phyloP scores from a whole-genome alignment of 805 yeast species.

The Saccharomycopsis schoenii region DNA sequence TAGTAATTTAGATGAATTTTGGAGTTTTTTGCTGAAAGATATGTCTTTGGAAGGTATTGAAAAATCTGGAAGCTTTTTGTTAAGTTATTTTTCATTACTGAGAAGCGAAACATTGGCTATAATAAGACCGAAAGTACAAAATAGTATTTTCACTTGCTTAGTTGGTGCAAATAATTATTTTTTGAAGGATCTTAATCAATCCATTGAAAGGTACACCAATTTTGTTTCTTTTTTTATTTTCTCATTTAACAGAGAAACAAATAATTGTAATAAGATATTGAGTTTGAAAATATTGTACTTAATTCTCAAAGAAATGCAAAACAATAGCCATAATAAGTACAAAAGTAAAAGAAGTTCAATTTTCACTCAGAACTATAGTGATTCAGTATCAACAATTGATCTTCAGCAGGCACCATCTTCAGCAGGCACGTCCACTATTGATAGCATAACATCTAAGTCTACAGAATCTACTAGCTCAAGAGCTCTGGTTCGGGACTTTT shows the following conservation, averaged over 20 bases:
- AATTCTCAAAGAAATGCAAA: conserved; percentile 22
- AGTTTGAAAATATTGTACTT: conserved; percentile 45
- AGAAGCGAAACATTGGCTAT: conserved; percentile 8
- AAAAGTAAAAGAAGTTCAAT: conserved; percentile 7
- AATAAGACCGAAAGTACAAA: conserved; percentile 9
- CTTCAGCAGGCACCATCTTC: background rate
- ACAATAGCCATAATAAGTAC: background rate
- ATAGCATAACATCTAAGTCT: background rate
- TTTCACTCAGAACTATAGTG: background rate
- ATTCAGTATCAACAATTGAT: background rate
- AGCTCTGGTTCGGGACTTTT: conserved; percentile 23
- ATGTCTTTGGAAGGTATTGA: background rate
- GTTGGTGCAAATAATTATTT: conserved; percentile 7
- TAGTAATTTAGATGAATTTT: conserved; percentile 5
- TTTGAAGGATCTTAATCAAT: background rate
- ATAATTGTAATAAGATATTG: conserved; percentile 42
- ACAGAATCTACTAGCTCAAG: background rate
- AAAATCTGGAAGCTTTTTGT: background rate
- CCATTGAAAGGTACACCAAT: conserved; percentile 22
- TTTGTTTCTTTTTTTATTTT: conserved; percentile 42
- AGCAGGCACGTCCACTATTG: background rate
- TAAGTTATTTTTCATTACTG: conserved; percentile 1
- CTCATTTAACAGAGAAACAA: conserved; percentile 45
- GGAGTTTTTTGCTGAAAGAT: conserved; percentile 4
- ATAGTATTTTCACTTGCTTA: conserved; percentile 9